Conservation (phyloP, 208 protist species). For the Phytomonas sp. region DNA sequence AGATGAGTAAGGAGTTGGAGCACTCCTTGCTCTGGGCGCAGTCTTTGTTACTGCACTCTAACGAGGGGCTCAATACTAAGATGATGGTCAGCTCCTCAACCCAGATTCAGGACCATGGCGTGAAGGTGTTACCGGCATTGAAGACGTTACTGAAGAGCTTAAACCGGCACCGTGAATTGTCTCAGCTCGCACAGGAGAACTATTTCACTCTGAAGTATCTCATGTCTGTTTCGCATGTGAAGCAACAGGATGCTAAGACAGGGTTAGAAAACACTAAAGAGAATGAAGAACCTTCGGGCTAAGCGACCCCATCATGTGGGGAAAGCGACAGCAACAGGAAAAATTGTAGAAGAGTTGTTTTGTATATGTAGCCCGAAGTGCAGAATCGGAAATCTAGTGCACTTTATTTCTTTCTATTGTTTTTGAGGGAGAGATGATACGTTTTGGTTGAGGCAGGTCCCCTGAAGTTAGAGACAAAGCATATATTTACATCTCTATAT, state of each 20-base stretch:
- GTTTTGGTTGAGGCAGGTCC: not conserved
- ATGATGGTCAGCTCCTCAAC: constrained; percentile 8
- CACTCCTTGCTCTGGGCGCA: constrained; percentile 80
- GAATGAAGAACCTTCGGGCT: not conserved
- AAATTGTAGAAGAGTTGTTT: not conserved
- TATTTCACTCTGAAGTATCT: constrained; percentile 86
- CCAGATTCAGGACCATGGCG: not conserved
- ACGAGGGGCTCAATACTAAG: constrained; percentile 47
- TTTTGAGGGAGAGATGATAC: not conserved
- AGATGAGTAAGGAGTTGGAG: constrained; percentile 52
- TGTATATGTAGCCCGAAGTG: not conserved
- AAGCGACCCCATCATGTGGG: not conserved
- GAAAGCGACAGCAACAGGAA: not conserved
- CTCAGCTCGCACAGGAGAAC: constrained; percentile 71
- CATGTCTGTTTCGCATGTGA: constrained; percentile 59
- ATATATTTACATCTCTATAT: not conserved
- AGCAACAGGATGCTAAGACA: constrained; percentile 29
- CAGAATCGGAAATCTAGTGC: not conserved
- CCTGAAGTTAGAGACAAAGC: not conserved
- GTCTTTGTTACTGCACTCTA: constrained; percentile 72
- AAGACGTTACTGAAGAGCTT: constrained; percentile 62
- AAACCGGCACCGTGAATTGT: constrained; percentile 51
- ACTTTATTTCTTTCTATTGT: not conserved
- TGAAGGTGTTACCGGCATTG: constrained; percentile 42
- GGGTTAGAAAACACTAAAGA: constrained; percentile 15